Evolutionary conservation across 2,329 filamentous ascomycete genomes (phyloP), one percentile per base, ranked within the genome.

Genomic region (Phialemoniopsis sp.): DNA sequence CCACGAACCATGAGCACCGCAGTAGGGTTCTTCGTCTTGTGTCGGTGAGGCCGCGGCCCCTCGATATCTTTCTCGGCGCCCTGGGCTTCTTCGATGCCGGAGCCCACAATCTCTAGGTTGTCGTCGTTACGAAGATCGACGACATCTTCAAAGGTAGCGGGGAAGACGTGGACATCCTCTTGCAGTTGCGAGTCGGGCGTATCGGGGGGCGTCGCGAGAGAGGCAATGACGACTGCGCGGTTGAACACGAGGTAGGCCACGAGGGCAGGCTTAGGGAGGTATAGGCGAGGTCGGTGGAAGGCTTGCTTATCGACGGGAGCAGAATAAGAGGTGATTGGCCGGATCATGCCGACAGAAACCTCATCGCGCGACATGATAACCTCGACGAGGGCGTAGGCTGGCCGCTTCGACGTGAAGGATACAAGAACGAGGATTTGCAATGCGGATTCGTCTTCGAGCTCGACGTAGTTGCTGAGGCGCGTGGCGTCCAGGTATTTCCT

Each of bases 201-300:
- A 32, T 87, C 80, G 13, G 81, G 78, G 2, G 76, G 70, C 36
- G 74, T 73, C 3, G 76, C 73, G 35, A 95, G 75, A 0, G 89
- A 95, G 8, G 86, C 73, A 18, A 97, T 66, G 15, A 93, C 77
- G 18, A 93, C 73, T 4, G 88, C 87, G 46, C 83, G 79, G 41
- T 85, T 83, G 49, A 96, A 89, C 2, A 91, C 73, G 30, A 93
- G 63, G 56, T 90, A 95, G 7, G 88, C 89, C 17, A 90, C 86
- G 31, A 93, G 76, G 9, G 80, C 82, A 13, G 89, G 86, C 37
- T 78, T 78, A 5, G 93, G 89, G 13, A 97, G 70, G 45, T 91
- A 82, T 14, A 98, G 57, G 39, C 78, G 79, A 32, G 88, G 85
- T 46, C 72, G 65, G 14, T 59, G 46, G 8, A 64, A 52, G 15